Base-by-base conservation (phyloP, 139 green algal species). In the Edaphochlamys debaryana region DNA sequence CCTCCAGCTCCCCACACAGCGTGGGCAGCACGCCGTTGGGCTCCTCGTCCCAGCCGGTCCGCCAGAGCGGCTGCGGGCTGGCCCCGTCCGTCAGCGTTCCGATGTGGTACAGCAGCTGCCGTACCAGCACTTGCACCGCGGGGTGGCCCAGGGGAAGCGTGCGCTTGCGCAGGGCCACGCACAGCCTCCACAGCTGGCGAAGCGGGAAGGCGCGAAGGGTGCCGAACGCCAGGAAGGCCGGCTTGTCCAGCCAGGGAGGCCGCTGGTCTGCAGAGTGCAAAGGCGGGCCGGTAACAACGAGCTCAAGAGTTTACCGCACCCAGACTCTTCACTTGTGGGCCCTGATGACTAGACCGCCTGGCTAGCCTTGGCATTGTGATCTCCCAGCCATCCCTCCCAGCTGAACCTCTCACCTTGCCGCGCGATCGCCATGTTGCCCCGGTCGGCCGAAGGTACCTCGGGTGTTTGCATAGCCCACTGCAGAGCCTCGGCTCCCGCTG, bases 41-140 rank as follows among this genome's bases (percentile, higher is more conserved):
- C 20, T 50, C 56, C 36, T 27, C 29, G 25, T 84, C 50, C 66
- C 78, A 77, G 48, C 78, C 50, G 27, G 19, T 29, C 0, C 66
- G 66, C 48, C 36, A 60, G 36, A 67, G 36, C 66, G 69, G 66
- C 48, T 37, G 29, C 3, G 78, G 66, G 4, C 9, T 23, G 1
- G 23, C 2, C 25, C 25, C 25, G 56, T 32, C 25, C 19, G 34
- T 69, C 15, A 77, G 34, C 25, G 38, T 3, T 17, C 78, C 78
- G 36, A 84, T 40, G 9, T 93, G 87, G 64, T 84, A 87, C 63
- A 93, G 56, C 42, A 64, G 23, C 85, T 92, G 89, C 40, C 80
- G 82, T 34, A 91, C 37, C 40, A 92, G 69, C 0, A 63, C 34
- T 25, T 85, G 80, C 54, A 92, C 89, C 1, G 70, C 80, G 17